Percentiles rank a stretch among this genome's conserved stretches.
Evolutionary conservation across 2,329 filamentous ascomycete genomes (phyloP).

Genomic region (Aspergillus unguis): DNA sequence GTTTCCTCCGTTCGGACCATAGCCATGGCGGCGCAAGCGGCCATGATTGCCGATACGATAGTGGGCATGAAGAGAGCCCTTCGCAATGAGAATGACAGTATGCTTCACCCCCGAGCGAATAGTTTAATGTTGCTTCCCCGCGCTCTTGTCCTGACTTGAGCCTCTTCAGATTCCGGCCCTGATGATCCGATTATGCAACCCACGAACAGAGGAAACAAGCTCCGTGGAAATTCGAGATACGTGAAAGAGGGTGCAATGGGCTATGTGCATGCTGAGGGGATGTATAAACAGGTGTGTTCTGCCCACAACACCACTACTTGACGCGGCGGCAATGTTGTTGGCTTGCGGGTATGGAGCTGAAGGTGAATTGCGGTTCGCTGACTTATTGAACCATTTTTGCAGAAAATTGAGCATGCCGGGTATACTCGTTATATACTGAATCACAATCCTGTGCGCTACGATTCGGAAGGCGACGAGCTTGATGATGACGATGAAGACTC

Average conservation of each 20-base stretch:
- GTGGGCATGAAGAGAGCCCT: constrained; percentile 53
- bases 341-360: background rate
- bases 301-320: background rate
- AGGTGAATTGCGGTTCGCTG: background rate
- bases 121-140: background rate
- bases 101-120: constrained; percentile 10
- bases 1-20: constrained; percentile 10
- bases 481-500: constrained; percentile 57
- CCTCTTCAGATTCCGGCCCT: constrained; percentile 35
- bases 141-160: constrained; percentile 12
- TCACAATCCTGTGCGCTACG: constrained; percentile 58
- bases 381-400: background rate
- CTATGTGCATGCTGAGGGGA: constrained; percentile 48
- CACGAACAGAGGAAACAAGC: constrained; percentile 60
- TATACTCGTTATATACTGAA: constrained; percentile 59
- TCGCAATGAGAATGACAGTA: constrained; percentile 47
- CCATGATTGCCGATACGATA: constrained; percentile 53
- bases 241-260: constrained; percentile 56
- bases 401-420: constrained; percentile 62
- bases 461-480: constrained; percentile 62
- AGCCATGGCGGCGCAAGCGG: constrained; percentile 44
- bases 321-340: background rate
- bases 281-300: constrained; percentile 54
- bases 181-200: constrained; percentile 54
- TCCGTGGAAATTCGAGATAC: constrained; percentile 56